Percentiles rank a stretch among this genome's conserved stretches.
These are phyloP conservation scores for Reutealis trisperma DNA, from an alignment of 345 rosid species.

Conservation along the genomic window DNA sequence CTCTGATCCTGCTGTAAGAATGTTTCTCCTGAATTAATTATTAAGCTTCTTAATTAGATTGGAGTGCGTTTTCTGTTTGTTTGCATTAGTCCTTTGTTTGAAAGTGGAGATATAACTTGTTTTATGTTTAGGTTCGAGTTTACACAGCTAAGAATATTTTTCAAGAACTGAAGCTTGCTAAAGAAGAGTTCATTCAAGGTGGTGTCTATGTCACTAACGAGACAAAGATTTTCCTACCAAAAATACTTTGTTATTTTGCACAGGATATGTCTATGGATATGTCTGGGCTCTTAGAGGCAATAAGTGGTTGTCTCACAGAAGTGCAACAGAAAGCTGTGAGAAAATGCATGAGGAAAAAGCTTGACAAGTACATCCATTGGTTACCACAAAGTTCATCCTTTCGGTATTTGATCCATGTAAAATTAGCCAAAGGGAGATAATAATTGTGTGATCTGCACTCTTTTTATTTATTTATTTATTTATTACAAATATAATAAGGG, in stretches of 20 bases:
- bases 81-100: not conserved
- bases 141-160: slow-evolving; percentile 64
- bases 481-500: not conserved
- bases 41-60: too few relatives aligned
- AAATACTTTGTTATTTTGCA: slow-evolving; percentile 54
- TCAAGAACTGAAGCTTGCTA: slow-evolving; percentile 58
- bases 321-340: slow-evolving; percentile 50
- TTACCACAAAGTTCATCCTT: slow-evolving; percentile 63
- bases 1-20: slow-evolving; percentile 70
- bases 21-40: not conserved
- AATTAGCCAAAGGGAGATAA: slow-evolving; percentile 38
- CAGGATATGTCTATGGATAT: slow-evolving; percentile 65
- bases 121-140: slow-evolving; percentile 54
- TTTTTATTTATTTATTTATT: not conserved
- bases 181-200: slow-evolving; percentile 58
- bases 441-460: not conserved
- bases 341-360: slow-evolving; percentile 53
- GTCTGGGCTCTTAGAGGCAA: slow-evolving; percentile 42
- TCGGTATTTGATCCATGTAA: slow-evolving; percentile 64
- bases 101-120: not conserved
- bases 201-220: slow-evolving; percentile 61
- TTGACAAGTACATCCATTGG: slow-evolving; percentile 60
- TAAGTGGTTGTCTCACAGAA: slow-evolving; percentile 50
- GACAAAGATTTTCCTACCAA: slow-evolving; percentile 64
- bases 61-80: not conserved